These are phyloP conservation scores for Rugonectria rugulosa DNA, from an alignment of 2,329 filamentous ascomycete species.

Conservation along the genomic window DNA sequence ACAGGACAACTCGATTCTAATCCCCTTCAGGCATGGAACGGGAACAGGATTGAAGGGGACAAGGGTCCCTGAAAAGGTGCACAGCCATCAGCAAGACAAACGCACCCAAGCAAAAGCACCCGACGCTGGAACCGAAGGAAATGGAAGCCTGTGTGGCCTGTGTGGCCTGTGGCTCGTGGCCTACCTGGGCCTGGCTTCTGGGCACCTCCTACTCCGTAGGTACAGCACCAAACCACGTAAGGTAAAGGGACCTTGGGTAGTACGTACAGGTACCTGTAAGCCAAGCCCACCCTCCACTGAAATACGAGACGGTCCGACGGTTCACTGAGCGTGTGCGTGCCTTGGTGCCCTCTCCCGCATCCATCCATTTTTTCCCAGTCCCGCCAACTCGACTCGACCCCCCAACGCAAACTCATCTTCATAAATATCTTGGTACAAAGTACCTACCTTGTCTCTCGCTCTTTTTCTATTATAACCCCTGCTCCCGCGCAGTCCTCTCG, in stretches of 20 bases:
- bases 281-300: no score
- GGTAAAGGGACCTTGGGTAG: no score
- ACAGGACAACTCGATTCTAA: no score
- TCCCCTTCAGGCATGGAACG: no score
- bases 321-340: background rate
- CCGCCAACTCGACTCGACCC: background rate
- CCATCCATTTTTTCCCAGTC: background rate
- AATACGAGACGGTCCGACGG: background rate
- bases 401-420: no score
- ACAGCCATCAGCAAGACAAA: background rate
- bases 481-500: no score
- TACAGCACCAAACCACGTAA: no score
- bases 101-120: background rate
- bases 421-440: background rate
- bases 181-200: no score
- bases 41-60: no score
- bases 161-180: background rate
- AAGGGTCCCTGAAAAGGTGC: background rate
- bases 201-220: no score
- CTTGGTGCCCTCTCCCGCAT: background rate
- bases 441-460: constrained; percentile 2
- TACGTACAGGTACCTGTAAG: no score
- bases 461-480: background rate
- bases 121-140: background rate
- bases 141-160: background rate